Conservation (phyloP, 139 green algal species). For the Zygnema cylindricum region DNA sequence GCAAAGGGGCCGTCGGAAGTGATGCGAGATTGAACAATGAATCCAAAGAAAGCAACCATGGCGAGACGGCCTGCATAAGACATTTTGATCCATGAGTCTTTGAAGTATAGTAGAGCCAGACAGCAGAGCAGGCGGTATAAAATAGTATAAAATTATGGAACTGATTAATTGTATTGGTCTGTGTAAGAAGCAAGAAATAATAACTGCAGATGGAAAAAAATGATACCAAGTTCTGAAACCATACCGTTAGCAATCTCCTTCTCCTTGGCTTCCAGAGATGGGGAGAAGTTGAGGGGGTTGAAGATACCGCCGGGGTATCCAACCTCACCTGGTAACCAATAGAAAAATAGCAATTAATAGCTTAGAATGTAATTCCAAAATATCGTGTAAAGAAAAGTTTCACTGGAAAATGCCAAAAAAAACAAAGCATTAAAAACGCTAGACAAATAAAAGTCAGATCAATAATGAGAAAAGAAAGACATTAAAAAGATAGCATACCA, state of each 20-base stretch:
- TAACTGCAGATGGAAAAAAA: too few species aligned
- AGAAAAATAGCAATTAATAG: background rate
- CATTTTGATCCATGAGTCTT: too few species aligned
- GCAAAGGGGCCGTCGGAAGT: slow-evolving; percentile 67
- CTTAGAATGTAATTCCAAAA: background rate
- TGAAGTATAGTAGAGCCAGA: too few species aligned
- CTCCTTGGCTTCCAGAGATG: slow-evolving; percentile 60
- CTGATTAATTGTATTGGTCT: too few species aligned
- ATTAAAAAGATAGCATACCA: slow-evolving; percentile 6
- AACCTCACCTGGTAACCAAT: slow-evolving; percentile 62
- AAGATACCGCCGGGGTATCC: slow-evolving; percentile 78
- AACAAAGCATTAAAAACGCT: background rate
- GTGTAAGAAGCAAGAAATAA: too few species aligned
- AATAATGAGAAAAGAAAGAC: background rate
- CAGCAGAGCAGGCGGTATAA: background rate
- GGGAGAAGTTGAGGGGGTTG: slow-evolving; percentile 67
- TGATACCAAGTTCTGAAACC: background rate
- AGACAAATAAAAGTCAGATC: background rate
- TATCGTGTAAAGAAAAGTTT: background rate
- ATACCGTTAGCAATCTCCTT: slow-evolving; percentile 77
- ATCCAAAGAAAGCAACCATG: slow-evolving; percentile 64
- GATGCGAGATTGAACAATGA: slow-evolving; percentile 43
- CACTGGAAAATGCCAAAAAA: background rate
- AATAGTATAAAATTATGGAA: too few species aligned
- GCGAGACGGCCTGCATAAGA: slow-evolving; percentile 64